Base-by-base conservation (phyloP, 1,139 yeast genomes). In the Geotrichum candidum region DNA sequence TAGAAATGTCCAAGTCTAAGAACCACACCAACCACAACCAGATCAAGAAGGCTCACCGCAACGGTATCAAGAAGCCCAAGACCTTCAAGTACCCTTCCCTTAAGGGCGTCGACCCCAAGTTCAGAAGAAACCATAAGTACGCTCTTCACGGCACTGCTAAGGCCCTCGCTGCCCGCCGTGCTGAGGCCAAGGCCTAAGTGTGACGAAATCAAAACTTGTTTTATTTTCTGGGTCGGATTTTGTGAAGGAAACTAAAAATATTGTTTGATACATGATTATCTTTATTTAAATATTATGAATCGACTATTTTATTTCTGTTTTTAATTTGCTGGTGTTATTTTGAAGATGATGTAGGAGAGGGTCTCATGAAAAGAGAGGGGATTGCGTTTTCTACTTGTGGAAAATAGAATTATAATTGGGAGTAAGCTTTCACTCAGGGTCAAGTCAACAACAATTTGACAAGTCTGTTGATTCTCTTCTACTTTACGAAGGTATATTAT, bases 1-100 rank as follows among this genome's bases (percentile, higher is more conserved):
- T 54, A 60, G 62, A 60, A 61, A 62, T 63, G 64, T 60, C 65
- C 54, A 63, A 63, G 63, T 63, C 98, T 74, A 94, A 94, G 97
- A 94, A 94, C 85, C 99, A 94, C 82, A 94, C 99, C 84, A 92
- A 92, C 84, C 99, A 94, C 85, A 94, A 94, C 96, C 98, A 94
- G 83, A 90, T 89, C 91, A 88, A 83, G 81, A 94, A 94, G 96
- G 98, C 98, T 78, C 99, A 94, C 97, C 92, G 87, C 81, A 94
- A 94, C 90, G 99, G 99, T 84, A 94, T 94, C 85, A 94, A 92
- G 90, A 94, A 92, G 92, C 97, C 97, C 76, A 88, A 84, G 86
- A 88, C 97, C 78, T 82, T 86, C 96, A 92, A 90, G 85, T 90
- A 92, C 87, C 96, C 97, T 74, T 91, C 98, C 71, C 86, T 90